Conservation (phyloP, 768 basidiomycete species). For the Chalciporus piperatus region DNA sequence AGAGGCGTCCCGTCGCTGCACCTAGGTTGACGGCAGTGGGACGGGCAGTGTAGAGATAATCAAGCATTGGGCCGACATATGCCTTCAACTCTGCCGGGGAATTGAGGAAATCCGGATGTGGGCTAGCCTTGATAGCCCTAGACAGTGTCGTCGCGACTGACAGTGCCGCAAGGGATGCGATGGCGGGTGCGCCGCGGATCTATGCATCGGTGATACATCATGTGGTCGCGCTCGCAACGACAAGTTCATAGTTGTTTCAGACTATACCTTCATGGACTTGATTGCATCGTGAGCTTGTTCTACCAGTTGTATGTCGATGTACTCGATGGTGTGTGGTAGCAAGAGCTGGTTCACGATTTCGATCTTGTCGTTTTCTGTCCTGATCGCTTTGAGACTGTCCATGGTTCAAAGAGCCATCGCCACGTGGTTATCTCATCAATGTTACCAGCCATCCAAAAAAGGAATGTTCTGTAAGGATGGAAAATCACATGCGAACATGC, state of each 20-base stretch:
- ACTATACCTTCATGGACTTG: conserved; percentile 84
- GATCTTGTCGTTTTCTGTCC: conserved; percentile 48
- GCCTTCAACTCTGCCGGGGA: conserved; percentile 50
- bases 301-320: conserved; percentile 61
- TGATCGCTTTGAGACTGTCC: conserved; percentile 39
- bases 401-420: conserved; percentile 6
- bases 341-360: conserved; percentile 91
- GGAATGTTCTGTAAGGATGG: conserved; percentile 8
- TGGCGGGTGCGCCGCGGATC: conserved; percentile 93
- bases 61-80: conserved; percentile 58
- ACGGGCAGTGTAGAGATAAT: conserved; percentile 80
- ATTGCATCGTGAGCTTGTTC: conserved; percentile 92
- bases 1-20: conserved; percentile 75
- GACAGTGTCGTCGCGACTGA: conserved; percentile 67
- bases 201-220: conserved; percentile 16
- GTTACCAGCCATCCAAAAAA: conserved; percentile 13
- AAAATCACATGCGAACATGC: conserved; percentile 34
- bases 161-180: conserved; percentile 87
- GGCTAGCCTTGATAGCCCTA: conserved; percentile 44
- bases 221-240: too few relatives aligned
- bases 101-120: conserved; percentile 52
- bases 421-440: conserved; percentile 9
- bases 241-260: too few relatives aligned
- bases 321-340: conserved; percentile 74
- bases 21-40: conserved; percentile 97